Percentiles rank a stretch among this genome's conserved stretches.
Evolutionary conservation across 768 basidiomycete genomes (phyloP).

Genomic region (Calvatia gigantea): DNA sequence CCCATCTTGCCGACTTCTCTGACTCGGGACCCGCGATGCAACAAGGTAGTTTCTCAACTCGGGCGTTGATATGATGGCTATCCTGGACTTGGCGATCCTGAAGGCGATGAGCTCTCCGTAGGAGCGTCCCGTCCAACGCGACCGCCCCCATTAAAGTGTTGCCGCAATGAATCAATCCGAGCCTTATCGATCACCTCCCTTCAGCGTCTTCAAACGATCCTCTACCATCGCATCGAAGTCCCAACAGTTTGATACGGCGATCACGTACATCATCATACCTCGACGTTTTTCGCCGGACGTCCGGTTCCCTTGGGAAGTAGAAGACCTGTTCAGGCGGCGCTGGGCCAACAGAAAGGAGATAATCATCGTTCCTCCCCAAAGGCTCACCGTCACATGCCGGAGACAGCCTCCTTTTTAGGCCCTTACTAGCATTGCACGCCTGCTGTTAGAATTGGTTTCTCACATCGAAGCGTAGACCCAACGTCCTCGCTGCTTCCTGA

Average conservation of each 20-base stretch:
- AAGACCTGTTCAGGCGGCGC: neutral
- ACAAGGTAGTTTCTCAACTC: conserved; percentile 1
- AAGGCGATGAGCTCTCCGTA: too few species aligned
- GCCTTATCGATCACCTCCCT: neutral
- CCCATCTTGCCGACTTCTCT: neutral
- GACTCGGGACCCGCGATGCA: conserved; percentile 6
- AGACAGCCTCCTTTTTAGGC: neutral
- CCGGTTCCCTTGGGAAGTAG: too few species aligned
- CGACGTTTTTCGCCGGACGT: neutral
- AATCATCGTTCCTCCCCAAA: neutral
- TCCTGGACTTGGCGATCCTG: too few species aligned
- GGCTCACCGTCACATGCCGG: neutral
- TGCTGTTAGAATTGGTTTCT: too few species aligned
- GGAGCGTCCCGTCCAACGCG: too few species aligned
- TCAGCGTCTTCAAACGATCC: neutral
- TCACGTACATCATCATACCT: neutral
- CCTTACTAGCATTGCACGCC: too few species aligned
- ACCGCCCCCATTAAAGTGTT: too few species aligned
- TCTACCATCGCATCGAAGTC: neutral
- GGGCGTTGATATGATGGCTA: neutral
- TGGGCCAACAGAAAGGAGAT: neutral
- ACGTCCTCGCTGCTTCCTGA: too few species aligned
- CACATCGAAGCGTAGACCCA: too few species aligned
- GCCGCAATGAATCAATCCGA: neutral
- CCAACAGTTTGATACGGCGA: neutral